These are phyloP conservation scores for Cercophora sp. DNA, from an alignment of 495 filamentous ascomycete genomes.

Conservation along the genomic window DNA sequence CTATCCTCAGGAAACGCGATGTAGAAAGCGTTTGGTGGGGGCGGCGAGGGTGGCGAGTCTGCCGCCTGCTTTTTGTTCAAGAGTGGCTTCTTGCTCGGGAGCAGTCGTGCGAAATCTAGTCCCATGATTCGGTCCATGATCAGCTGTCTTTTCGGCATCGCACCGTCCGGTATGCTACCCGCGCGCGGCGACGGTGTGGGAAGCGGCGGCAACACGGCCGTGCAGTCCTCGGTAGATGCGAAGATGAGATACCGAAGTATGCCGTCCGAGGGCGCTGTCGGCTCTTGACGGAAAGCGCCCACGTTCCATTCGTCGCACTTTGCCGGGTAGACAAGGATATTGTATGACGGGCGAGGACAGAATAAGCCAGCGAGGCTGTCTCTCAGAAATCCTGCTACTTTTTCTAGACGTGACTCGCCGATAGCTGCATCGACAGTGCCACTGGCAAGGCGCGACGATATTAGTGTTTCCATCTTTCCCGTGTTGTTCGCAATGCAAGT, in stretches of 20 bases:
- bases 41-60: background rate
- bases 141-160: too few relatives aligned
- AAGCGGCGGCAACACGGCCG: slow-evolving; percentile 22
- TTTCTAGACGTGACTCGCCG: slow-evolving; percentile 16
- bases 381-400: slow-evolving; percentile 30
- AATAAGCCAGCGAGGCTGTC: slow-evolving; percentile 29
- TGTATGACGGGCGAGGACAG: slow-evolving; percentile 27
- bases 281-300: slow-evolving; percentile 17
- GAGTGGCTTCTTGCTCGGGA: too few relatives aligned
- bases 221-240: slow-evolving; percentile 15
- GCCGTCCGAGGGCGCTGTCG: slow-evolving; percentile 17
- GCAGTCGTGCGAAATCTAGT: slow-evolving; percentile 24
- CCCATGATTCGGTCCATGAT: slow-evolving; percentile 26
- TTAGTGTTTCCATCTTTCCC: too few relatives aligned
- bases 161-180: too few relatives aligned
- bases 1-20: slow-evolving; percentile 26
- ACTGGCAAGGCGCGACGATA: too few relatives aligned
- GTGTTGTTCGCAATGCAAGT: slow-evolving; percentile 29
- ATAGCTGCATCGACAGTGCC: too few relatives aligned
- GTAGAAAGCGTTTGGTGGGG: slow-evolving; percentile 21
- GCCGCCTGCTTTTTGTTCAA: too few relatives aligned
- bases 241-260: slow-evolving; percentile 37
- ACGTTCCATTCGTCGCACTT: slow-evolving; percentile 37
- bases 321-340: slow-evolving; percentile 38
- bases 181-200: too few relatives aligned